phyloP scores from a whole-genome alignment of 2,329 filamentous ascomycete genomes.

The Coleophoma eucalyptorum region DNA sequence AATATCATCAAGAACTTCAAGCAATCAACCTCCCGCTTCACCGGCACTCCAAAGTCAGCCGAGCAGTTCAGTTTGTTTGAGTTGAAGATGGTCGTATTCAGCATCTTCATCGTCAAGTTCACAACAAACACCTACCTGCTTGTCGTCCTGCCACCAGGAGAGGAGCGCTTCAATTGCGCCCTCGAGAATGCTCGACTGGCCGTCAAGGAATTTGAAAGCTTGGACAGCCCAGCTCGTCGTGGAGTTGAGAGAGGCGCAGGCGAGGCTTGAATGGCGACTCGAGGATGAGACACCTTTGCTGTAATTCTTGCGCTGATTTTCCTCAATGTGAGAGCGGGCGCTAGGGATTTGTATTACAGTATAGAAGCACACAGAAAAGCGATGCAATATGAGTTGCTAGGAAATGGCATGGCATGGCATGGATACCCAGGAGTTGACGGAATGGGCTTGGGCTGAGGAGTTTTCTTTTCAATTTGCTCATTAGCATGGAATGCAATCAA shows the following conservation, averaged over 20 bases:
- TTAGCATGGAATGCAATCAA: too few species aligned
- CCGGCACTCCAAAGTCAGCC: slow-evolving; percentile 73
- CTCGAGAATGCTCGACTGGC: slow-evolving; percentile 88
- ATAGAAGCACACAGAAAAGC: too few species aligned
- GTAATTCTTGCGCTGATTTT: too few species aligned
- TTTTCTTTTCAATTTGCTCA: too few species aligned
- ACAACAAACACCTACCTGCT: slow-evolving; percentile 98
- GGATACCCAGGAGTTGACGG: too few species aligned
- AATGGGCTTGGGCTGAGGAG: too few species aligned
- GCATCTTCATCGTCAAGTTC: slow-evolving; percentile 91
- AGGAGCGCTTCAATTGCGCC: slow-evolving; percentile 86
- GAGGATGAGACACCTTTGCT: background rate
- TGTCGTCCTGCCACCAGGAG: slow-evolving; percentile 84
- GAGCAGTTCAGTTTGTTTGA: slow-evolving; percentile 81
- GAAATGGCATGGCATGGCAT: too few species aligned
- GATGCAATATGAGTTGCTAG: too few species aligned
- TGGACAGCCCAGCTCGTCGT: slow-evolving; percentile 48
- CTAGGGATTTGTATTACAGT: too few species aligned
- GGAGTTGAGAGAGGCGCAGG: slow-evolving; percentile 13
- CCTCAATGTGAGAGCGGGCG: too few species aligned
- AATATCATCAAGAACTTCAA: slow-evolving; percentile 99
- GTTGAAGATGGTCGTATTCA: slow-evolving; percentile 78
- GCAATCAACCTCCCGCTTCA: slow-evolving; percentile 73
- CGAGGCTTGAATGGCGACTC: background rate
- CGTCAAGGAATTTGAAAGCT: slow-evolving; percentile 71